Evolutionary conservation across 768 basidiomycete species (phyloP), one percentile per base, ranked within the genome.

Genomic region (Auriscalpium vulgare): DNA sequence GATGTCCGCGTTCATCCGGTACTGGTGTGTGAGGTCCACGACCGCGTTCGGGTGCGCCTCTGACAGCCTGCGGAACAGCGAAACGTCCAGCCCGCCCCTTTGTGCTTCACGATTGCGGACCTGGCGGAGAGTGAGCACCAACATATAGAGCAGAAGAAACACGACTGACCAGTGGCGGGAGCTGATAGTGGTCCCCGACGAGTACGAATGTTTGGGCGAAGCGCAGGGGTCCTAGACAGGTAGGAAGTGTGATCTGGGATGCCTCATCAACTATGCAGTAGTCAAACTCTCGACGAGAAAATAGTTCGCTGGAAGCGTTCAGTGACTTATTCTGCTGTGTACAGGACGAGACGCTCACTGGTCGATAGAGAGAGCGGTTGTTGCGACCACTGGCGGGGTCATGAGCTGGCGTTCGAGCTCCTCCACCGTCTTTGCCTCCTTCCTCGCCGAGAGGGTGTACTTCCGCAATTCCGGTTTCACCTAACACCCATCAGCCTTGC

Each of bases 221-320:
- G 1, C 94, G 84, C 3, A 98, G 73, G 0, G 97, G 97, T 6
- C 97, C 97, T 1, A 98, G 75, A 64, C 93, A 97, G 0, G 94
- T 95, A 0, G 97, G 97, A 1, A 98, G 71, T 0, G 97, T 98
- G 60, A 97, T 94, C 67, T 98, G 95, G 0, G 97, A 97, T 0
- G 97, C 97, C 68, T 99, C 97, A 59, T 98, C 97, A 16, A 99
- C 87, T 55, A 99, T 97, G 71, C 95, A 98, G 64, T 91, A 94
- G 67, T 99, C 94, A 65, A 98, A 99, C 19, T 72, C 83, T 8
- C 95, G 79, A 10, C 88, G 81, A 48, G 79, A 78, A 70, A 99
- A 98, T 8, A 99, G 65, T 0, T 93, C 83, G 65, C 95, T 93
- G 59, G n/a, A 50, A 29, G 29, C 34, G 23, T 17, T 14, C 16